Evolutionary conservation across 257 asterid genomes (phyloP).

Genomic region (Jaltomata sinuosa): DNA sequence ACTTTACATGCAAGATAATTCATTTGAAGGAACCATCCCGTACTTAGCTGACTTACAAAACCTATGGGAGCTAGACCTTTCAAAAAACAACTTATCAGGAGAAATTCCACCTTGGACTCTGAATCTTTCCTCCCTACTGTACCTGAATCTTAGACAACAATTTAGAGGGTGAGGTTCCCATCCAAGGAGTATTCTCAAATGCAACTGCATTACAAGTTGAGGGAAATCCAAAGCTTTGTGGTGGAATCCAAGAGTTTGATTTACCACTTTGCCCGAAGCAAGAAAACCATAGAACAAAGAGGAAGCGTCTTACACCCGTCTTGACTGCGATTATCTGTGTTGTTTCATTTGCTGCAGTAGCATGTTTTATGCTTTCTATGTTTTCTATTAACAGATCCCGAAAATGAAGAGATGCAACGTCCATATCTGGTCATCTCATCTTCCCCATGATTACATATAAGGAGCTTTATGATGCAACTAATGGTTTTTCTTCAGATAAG

Average conservation of each 20-base stretch:
- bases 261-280: constrained; percentile 16
- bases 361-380: constrained; percentile 18
- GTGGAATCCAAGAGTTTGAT: constrained; percentile 20
- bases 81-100: too few species aligned
- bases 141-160: too few species aligned
- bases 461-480: constrained; percentile 10
- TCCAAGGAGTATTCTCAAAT: neutral
- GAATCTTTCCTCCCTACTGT: too few species aligned
- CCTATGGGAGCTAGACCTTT: too few species aligned
- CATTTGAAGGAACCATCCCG: too few species aligned
- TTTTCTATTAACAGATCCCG: constrained; percentile 1
- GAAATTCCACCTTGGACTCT: too few species aligned
- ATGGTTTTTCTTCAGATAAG: neutral
- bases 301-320: constrained; percentile 2
- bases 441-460: constrained; percentile 20
- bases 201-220: neutral
- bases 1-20: too few species aligned
- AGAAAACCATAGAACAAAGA: constrained; percentile 6
- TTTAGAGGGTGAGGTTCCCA: neutral
- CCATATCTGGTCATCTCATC: neutral
- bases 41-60: too few species aligned
- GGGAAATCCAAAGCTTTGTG: constrained; percentile 29
- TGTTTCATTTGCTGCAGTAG: constrained; percentile 10
- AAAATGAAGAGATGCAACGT: neutral
- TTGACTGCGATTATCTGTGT: neutral